Conservation (phyloP, 371 early-diverging fungal species). For the Mortierella sp. region DNA sequence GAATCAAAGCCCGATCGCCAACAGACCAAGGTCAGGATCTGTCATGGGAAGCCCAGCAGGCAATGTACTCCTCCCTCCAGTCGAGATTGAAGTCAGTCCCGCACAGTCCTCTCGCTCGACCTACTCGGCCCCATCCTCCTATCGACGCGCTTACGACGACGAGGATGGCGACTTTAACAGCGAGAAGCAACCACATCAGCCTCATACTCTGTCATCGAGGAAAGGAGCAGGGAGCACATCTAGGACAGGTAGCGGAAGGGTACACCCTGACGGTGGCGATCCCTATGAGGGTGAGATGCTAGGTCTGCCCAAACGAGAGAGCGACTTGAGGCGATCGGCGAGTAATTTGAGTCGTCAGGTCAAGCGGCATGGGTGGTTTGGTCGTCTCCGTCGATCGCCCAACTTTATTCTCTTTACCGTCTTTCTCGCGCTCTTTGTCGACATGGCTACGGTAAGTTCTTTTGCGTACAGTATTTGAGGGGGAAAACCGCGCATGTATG, state of each 20-base stretch:
- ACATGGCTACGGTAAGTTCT: constrained; percentile 42
- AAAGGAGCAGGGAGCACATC: background rate
- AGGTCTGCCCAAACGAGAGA: background rate
- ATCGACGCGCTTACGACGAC: background rate
- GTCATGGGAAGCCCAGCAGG: constrained; percentile 19
- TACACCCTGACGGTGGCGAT: background rate
- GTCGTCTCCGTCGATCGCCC: constrained; percentile 41
- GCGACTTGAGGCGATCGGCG: constrained; percentile 5
- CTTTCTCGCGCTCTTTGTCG: constrained; percentile 47
- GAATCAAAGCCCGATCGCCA: constrained; percentile 7
- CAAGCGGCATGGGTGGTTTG: constrained; percentile 30
- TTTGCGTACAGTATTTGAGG: background rate
- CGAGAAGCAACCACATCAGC: background rate
- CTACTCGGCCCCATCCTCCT: constrained; percentile 14
- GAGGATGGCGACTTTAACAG: background rate
- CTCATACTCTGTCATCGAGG: background rate
- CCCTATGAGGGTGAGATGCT: background rate
- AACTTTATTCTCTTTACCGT: constrained; percentile 52
- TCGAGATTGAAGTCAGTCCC: constrained; percentile 38
- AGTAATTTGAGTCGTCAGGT: constrained; percentile 28
- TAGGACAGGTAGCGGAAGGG: background rate
- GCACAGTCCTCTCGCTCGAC: constrained; percentile 24
- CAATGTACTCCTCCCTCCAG: constrained; percentile 42
- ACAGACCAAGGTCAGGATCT: background rate
- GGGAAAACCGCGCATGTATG: background rate